Percentiles rank a stretch among this genome's conserved stretches.
phyloP scores from a whole-genome alignment of 2,329 filamentous ascomycete genomes.

The Paramyrothecium roridum region DNA sequence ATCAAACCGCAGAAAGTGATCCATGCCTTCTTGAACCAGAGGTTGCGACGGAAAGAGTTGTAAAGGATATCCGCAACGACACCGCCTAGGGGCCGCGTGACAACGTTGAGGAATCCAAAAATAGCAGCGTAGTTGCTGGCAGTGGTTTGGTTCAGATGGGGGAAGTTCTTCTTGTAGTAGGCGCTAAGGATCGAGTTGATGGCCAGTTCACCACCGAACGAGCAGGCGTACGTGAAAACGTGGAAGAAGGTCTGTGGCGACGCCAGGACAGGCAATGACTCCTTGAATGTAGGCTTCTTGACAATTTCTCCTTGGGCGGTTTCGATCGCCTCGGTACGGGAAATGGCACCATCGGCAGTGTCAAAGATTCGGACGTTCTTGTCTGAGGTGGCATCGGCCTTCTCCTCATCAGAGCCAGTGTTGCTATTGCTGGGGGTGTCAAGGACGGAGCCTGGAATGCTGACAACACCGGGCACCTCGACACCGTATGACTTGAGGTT shows the following conservation, averaged over 20 bases:
- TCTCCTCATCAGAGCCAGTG: slow-evolving; percentile 29
- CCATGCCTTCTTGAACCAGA: slow-evolving; percentile 44
- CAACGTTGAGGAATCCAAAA: slow-evolving; percentile 71
- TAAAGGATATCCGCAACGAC: slow-evolving; percentile 50
- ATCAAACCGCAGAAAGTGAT: slow-evolving; percentile 50
- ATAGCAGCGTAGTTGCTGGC: slow-evolving; percentile 65
- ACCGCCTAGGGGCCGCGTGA: slow-evolving; percentile 65
- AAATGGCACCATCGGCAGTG: slow-evolving; percentile 41
- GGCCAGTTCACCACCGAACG: slow-evolving; percentile 60
- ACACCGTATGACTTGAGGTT: slow-evolving; percentile 44
- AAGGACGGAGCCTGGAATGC: slow-evolving; percentile 33
- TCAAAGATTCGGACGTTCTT: slow-evolving; percentile 32
- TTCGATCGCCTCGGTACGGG: slow-evolving; percentile 50
- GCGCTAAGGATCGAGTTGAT: slow-evolving; percentile 58
- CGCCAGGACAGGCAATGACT: slow-evolving; percentile 40
- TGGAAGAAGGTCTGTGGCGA: slow-evolving; percentile 55
- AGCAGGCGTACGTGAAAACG: slow-evolving; percentile 57
- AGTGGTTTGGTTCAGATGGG: slow-evolving; percentile 50
- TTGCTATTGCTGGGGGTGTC: slow-evolving; percentile 50
- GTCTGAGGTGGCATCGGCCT: slow-evolving; percentile 24
- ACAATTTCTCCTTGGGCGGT: slow-evolving; percentile 50
- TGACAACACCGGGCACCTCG: neutral
- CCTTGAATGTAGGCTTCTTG: slow-evolving; percentile 52
- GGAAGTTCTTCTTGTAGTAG: slow-evolving; percentile 60
- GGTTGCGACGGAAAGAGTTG: slow-evolving; percentile 27